These are phyloP conservation scores for Holtermanniella nyarrowii DNA, from an alignment of 768 basidiomycete genomes.

Conservation along the genomic window DNA sequence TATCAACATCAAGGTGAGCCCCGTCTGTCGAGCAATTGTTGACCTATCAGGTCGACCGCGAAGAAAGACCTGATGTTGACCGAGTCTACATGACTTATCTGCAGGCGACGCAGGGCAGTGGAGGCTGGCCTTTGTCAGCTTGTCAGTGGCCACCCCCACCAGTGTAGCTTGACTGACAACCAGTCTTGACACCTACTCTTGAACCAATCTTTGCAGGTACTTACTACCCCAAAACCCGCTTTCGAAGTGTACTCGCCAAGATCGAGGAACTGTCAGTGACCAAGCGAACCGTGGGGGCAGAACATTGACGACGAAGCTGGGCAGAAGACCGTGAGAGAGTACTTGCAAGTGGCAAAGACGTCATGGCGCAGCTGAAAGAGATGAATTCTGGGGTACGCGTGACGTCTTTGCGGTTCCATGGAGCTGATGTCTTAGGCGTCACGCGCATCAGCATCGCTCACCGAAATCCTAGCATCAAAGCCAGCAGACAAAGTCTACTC, in stretches of 20 bases:
- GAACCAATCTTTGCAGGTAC: constrained; percentile 36
- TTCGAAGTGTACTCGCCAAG: constrained; percentile 19
- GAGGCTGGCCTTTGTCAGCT: constrained; percentile 36
- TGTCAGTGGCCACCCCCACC: constrained; percentile 13
- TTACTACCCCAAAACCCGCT: constrained; percentile 27
- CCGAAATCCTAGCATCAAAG: constrained; percentile 9
- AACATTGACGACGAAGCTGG: constrained; percentile 13
- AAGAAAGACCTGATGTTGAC: constrained; percentile 45
- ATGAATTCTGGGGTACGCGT: too few species aligned
- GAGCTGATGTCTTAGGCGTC: constrained; percentile 10
- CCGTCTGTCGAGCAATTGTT: neutral
- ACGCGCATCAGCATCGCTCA: constrained; percentile 9
- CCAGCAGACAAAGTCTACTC: constrained; percentile 17
- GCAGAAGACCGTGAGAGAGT: constrained; percentile 25
- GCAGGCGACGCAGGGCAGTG: constrained; percentile 34
- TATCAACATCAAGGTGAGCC: constrained; percentile 39
- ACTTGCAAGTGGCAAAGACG: constrained; percentile 18
- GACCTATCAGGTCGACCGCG: constrained; percentile 40
- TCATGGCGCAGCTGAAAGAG: constrained; percentile 24
- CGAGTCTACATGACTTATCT: constrained; percentile 46
- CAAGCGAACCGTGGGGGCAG: neutral
- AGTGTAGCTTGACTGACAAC: neutral
- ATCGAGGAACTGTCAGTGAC: constrained; percentile 19
- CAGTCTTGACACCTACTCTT: constrained; percentile 31
- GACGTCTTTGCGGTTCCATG: neutral